Evolutionary conservation across 306 rosid genomes (phyloP).

Genomic region (Sophora flavescens): DNA sequence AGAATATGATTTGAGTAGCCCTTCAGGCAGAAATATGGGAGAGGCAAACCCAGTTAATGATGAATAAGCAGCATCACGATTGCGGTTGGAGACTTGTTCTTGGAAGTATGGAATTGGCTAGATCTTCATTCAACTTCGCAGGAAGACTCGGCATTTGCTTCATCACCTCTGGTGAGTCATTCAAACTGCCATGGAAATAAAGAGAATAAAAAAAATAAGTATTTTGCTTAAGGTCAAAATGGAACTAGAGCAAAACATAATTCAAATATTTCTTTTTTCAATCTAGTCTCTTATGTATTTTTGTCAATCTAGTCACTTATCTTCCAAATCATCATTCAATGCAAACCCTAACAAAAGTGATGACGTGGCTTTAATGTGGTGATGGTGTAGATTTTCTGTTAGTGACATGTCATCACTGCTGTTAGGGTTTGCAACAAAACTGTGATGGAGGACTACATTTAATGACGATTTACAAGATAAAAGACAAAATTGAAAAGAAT

Average conservation of each 20-base stretch:
- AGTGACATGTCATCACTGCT: not conserved
- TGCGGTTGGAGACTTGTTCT: conserved; percentile 64
- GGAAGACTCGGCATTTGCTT: conserved; percentile 98
- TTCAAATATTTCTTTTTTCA: not conserved
- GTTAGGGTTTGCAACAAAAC: not conserved
- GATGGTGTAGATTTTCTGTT: not conserved
- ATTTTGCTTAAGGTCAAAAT: not conserved
- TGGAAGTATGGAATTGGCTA: conserved; percentile 81
- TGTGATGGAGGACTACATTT: not conserved
- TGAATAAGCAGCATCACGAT: conserved; percentile 53
- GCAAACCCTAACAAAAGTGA: not conserved
- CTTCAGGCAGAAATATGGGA: conserved; percentile 41
- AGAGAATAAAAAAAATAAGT: not conserved
- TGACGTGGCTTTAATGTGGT: not conserved
- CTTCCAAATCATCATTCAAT: not conserved
- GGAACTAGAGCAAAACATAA: conserved; percentile 28
- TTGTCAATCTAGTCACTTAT: not conserved
- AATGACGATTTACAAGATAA: not conserved
- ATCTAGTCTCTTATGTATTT: not conserved
- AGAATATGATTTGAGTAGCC: conserved; percentile 38
- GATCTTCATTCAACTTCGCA: conserved; percentile 87
- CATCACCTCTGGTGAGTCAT: conserved; percentile 86
- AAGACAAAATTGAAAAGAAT: too few species aligned
- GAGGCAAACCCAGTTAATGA: conserved; percentile 39
- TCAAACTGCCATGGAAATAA: conserved; percentile 55